Base-by-base conservation (phyloP, 306 rosid species). In the Cicer arietinum region DNA sequence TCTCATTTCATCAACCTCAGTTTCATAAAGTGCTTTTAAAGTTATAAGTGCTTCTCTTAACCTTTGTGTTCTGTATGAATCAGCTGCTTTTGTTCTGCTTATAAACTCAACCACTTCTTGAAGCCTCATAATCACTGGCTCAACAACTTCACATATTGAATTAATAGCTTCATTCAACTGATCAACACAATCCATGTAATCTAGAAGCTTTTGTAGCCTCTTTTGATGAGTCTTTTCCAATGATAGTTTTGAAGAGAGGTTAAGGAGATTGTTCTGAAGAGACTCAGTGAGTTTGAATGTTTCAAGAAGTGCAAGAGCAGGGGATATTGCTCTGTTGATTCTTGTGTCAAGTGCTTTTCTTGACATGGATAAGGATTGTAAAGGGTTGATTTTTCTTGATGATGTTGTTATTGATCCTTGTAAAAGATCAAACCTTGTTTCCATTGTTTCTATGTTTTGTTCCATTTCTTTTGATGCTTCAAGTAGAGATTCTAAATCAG, bases 41-140 rank as follows among this genome's bases (percentile, higher is more conserved):
- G 97, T 85, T 30, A 77, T 22, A 63, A 91, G 59, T 25, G 98
- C 91, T 83, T 93, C 96, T 73, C 86, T 84, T 61, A 93, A 41
- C 75, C 96, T 83, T 7, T 59, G 74, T 3, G 86, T 83, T 77
- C 97, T 79, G 14, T 78, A 53, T 25, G 77, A 84, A 79, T 91
- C 93, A 0, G 92, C 89, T 0, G 97, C 93, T 82, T 89, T 93
- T 10, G 97, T 91, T 65, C 97, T 67, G 86, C 98, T 89, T 78
- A 93, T 73, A 60, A 89, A 93, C 84, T 93, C 98, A 48, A 93
- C 98, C 68, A 91, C 98, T 82, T 93, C 98, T 16, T 93, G 98
- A 54, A 90, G 96, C 85, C 56, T 85, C 88, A 85, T 92, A 40
- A 93, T 84, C 84, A 86, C 98, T 4, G 84, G 82, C 83, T 89